A percentile compares a stretch with the other conserved stretches of the same genome.
Evolutionary conservation across 352 stramenopile species (phyloP).

Genomic region (Blastocystis sp.): DNA sequence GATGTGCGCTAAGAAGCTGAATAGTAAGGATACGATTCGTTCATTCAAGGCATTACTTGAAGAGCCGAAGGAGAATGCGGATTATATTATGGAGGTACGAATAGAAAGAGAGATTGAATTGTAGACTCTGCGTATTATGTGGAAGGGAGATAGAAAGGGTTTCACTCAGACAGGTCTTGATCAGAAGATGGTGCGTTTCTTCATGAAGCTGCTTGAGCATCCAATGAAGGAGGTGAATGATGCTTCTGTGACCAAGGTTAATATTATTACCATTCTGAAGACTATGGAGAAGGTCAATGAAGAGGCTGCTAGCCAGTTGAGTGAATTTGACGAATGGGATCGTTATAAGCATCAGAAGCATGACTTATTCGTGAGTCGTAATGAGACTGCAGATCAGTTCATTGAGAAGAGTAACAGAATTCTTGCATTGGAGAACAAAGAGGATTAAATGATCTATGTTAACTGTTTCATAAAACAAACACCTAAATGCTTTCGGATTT

Average conservation of each 20-base stretch:
- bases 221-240: constrained; percentile 63
- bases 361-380: constrained; percentile 65
- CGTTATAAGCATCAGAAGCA: constrained; percentile 66
- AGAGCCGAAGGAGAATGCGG: constrained; percentile 35
- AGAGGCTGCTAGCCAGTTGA: constrained; percentile 8
- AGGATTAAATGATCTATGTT: constrained; percentile 12
- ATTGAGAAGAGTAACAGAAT: constrained; percentile 63
- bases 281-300: constrained; percentile 62
- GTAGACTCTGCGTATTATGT: constrained; percentile 65
- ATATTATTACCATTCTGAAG: constrained; percentile 65
- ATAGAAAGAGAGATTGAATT: neutral
- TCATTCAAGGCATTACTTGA: constrained; percentile 44
- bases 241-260: constrained; percentile 61
- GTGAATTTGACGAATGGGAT: constrained; percentile 57
- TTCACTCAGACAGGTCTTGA: constrained; percentile 66
- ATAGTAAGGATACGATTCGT: constrained; percentile 23
- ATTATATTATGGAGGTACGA: constrained; percentile 56
- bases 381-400: constrained; percentile 63
- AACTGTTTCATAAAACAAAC: constrained; percentile 7
- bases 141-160: constrained; percentile 65
- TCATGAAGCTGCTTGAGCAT: constrained; percentile 64
- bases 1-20: constrained; percentile 58
- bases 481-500: neutral
- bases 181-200: constrained; percentile 62
- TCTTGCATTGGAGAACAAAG: constrained; percentile 57